Base-by-base conservation (phyloP, 192 early-diverging fungal species). In the Chytriomyces sp. region DNA sequence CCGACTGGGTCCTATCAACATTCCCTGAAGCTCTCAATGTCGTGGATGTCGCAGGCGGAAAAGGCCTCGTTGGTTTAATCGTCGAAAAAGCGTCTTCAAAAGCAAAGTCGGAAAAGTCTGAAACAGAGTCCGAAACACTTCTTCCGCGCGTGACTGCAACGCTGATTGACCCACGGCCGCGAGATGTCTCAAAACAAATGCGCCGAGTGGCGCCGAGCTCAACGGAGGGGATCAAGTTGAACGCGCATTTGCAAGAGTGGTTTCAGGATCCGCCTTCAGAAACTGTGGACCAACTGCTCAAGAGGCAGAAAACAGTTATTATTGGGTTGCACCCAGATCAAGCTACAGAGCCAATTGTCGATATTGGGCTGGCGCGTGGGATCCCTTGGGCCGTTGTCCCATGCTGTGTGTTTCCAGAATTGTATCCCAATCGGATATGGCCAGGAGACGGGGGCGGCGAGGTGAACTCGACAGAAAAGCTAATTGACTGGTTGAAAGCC, bases 161-260 rank as follows among this genome's bases (percentile, higher is more conserved):
- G 16, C 53, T 57, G 20, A 20, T 57, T 13, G 53, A 57, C 20
- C 53, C 53, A n/a, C 53, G 53, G 20, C 16, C 53, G 1, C 53
- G 53, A 57, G 53, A 57, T 13, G 53, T 57, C 53, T 57, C 53
- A 20, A 57, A 57, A 20, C 53, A 57, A 57, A 57, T 57, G 53
- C 53, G 13, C 16, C 53, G 53, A 13, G 53, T 57, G 20, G 13
- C 20, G 5, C 16, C 53, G 53, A 57, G 20, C 3, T 57, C 53
- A n/a, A 20, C 13, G 53, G 20, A n/a, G 13, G 53, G 20, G 20
- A 13, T 57, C 53, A 20, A 13, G 16, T 20, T 57, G 16, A 57
- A 57, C 53, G 53, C 53, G 53, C 53, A 57, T 57, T 13, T 20
- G 53, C 53, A 57, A 57, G 53, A 57, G 20, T 57, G 53, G 53